Conservation (phyloP, 805 yeast genomes). For the Kluyveromyces dobzhanskii region DNA sequence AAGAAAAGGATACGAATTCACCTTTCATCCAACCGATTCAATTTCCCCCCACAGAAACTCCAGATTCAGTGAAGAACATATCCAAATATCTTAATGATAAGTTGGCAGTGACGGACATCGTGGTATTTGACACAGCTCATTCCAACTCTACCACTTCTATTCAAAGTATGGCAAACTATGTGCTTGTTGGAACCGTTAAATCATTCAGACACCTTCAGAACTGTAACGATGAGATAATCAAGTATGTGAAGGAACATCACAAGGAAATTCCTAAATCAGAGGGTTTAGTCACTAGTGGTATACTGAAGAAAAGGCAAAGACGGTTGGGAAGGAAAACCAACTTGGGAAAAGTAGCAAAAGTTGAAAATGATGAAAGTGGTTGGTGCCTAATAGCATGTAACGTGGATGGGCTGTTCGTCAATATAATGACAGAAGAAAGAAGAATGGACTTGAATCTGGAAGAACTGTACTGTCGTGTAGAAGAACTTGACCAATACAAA, state of each 20-base stretch:
- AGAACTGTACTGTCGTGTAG: conserved; percentile 47
- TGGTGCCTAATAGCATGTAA: conserved; percentile 79
- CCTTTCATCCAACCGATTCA: conserved; percentile 39
- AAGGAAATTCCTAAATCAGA: conserved; percentile 48
- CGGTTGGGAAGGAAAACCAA: conserved; percentile 47
- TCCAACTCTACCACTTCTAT: conserved; percentile 31
- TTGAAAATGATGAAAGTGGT: conserved; percentile 43
- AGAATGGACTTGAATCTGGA: conserved; percentile 65
- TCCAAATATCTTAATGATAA: conserved; percentile 41
- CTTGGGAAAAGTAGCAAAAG: conserved; percentile 43
- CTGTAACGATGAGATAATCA: conserved; percentile 53
- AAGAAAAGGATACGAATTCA: conserved; percentile 30
- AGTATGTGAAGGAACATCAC: conserved; percentile 46
- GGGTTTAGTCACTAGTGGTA: conserved; percentile 59
- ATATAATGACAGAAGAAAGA: conserved; percentile 63
- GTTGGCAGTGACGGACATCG: conserved; percentile 57
- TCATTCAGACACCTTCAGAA: conserved; percentile 67
- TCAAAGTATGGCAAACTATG: conserved; percentile 34
- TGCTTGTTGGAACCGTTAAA: conserved; percentile 68
- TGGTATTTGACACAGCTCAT: conserved; percentile 48
- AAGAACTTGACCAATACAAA: conserved; percentile 26
- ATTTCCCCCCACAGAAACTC: conserved; percentile 48
- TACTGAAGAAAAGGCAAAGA: conserved; percentile 41
- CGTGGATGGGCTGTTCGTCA: conserved; percentile 56
- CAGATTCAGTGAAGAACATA: conserved; percentile 34